These are phyloP conservation scores for Salix koriyanagi DNA, from an alignment of 345 rosid genomes.

Conservation along the genomic window DNA sequence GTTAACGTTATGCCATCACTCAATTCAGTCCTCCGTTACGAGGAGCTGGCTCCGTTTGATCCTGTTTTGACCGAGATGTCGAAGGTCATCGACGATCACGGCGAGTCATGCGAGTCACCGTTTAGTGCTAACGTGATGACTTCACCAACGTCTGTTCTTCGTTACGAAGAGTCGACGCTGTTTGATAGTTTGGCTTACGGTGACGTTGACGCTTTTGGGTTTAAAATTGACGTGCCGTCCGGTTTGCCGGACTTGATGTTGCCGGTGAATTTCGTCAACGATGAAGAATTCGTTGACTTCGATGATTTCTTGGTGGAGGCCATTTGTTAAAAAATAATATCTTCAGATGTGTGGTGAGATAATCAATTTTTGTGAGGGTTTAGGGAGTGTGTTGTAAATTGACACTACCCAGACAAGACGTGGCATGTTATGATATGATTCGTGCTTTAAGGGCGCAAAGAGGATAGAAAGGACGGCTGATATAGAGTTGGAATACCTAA, in stretches of 20 bases:
- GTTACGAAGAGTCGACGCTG: slow-evolving; percentile 11
- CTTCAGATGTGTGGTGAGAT: not conserved
- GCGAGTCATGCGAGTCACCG: slow-evolving; percentile 2
- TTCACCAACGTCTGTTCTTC: slow-evolving; percentile 41
- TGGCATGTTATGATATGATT: not conserved
- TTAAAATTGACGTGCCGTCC: slow-evolving; percentile 22
- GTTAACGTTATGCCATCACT: slow-evolving; percentile 13
- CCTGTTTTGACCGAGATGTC: slow-evolving; percentile 13
- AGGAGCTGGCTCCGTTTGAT: not conserved
- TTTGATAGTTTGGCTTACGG: slow-evolving; percentile 14
- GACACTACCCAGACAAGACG: not conserved
- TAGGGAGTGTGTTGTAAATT: not conserved
- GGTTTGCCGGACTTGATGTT: slow-evolving; percentile 2
- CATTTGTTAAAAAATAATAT: not conserved
- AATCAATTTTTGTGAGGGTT: not conserved
- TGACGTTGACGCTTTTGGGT: slow-evolving; percentile 24
- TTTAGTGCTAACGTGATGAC: not conserved
- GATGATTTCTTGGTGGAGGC: slow-evolving; percentile 33
- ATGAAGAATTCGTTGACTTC: slow-evolving; percentile 26
- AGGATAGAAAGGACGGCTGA: not conserved
- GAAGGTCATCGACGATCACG: not conserved
- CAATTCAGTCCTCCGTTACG: slow-evolving; percentile 28
- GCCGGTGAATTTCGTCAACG: slow-evolving; percentile 21
- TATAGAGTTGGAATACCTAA: not conserved
- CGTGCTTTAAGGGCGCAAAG: not conserved